Evolutionary conservation across 1,284 basidiomycete species (phyloP), one percentile per base, ranked within the genome.

Genomic region (Ustanciosporium gigantosporum): DNA sequence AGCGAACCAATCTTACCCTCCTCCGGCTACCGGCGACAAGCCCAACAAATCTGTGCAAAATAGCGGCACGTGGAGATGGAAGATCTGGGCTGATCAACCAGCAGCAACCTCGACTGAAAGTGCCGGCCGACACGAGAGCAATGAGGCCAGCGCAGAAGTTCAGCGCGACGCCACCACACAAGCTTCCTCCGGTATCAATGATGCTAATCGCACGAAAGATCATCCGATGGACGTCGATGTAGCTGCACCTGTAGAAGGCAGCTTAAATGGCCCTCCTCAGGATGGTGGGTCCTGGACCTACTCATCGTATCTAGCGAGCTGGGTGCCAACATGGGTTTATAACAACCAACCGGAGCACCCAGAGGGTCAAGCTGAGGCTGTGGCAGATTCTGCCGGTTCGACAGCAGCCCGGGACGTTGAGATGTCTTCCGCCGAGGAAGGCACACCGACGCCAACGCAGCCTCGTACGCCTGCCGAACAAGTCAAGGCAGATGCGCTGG

Each of bases 401-500:
- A 11, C 27, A 29, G 27, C 27, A 29, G 27, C 11, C 27, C 27
- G n/a, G n/a, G 27, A 29, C 27, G 27, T 29, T n/a, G 27, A n/a
- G 9, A n/a, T n/a, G n/a, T n/a, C n/a, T n/a, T 29, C 27, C n/a
- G n/a, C 9, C 27, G n/a, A 11, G 27, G 27, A 29, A n/a, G 27
- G n/a, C 21, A 24, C 7, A 7, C 19, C 4, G 15, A 20, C 34
- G 3, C 22, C 32, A 3, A 19, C 16, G 14, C 31, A 25, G 2
- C 39, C 57, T 16, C 51, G 52, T 20, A 74, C 69, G 11, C 71
- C 71, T 4, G 71, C 71, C 3, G 69, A 74, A 46, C 67, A 74
- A 35, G 67, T 72, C 59, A 74, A 72, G 46, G 69, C 66, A 5
- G 69, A 69, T 24, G 71, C 71, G 0, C 52, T 74, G 16, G 62